phyloP scores from a whole-genome alignment of 1,284 basidiomycete species.

The Ganoderma sinense region DNA sequence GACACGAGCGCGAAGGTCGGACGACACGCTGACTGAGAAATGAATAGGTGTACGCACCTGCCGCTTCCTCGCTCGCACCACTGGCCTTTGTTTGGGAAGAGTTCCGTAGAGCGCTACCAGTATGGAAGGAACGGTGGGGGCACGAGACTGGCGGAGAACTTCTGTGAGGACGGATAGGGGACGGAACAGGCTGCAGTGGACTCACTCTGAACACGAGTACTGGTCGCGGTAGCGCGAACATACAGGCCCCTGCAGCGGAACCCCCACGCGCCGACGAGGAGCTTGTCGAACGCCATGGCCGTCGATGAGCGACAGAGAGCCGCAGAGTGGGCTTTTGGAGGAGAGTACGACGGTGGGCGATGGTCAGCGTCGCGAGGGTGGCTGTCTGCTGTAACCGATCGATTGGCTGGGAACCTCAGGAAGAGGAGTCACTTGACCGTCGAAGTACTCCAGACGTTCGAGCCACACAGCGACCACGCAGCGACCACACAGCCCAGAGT shows the following conservation, averaged over 20 bases:
- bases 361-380: conserved; percentile 19
- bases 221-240: conserved; percentile 13
- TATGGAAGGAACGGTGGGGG: conserved; percentile 37
- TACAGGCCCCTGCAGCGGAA: conserved; percentile 21
- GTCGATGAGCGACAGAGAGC: conserved; percentile 17
- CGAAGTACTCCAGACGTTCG: conserved; percentile 18
- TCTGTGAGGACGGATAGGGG: conserved; percentile 14
- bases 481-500: conserved; percentile 8
- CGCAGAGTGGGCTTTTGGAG: conserved; percentile 4
- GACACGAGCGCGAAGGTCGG: conserved; percentile 9
- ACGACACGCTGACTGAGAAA: conserved; percentile 6
- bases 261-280: conserved; percentile 27
- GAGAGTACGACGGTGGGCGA: conserved; percentile 8
- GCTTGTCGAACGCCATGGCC: conserved; percentile 30
- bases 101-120: conserved; percentile 30
- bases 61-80: conserved; percentile 29
- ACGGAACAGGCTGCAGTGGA: background rate
- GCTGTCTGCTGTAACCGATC: conserved; percentile 29
- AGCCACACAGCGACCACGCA: conserved; percentile 13
- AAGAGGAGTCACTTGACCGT: conserved; percentile 28
- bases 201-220: conserved; percentile 19
- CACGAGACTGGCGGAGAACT: conserved; percentile 31
- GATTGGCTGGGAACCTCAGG: conserved; percentile 30
- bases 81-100: conserved; percentile 27
- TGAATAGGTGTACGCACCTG: conserved; percentile 30